Evolutionary conservation across 306 rosid genomes (phyloP), one percentile per base, ranked within the genome.

Genomic region (Potentilla sterilis): DNA sequence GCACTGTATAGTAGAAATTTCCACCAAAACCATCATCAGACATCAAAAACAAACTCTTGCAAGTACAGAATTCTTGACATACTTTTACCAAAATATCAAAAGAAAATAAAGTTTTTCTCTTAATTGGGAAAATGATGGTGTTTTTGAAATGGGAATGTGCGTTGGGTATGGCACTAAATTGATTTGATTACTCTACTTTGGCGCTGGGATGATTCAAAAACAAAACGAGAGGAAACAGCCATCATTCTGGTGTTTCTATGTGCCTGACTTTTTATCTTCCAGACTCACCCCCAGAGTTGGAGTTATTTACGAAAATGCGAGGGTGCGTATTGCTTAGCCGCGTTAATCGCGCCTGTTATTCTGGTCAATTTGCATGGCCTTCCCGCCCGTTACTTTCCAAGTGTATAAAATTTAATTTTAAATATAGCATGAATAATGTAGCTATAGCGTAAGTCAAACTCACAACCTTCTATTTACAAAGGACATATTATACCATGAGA

Each of bases 261-360:
- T 1, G 22, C 11, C 24, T 3, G 61, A 4, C 69, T 18, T 34
- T 22, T 61, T 2, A 2, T 3, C 28, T 21, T 57, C 4, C 2
- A 66, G 78, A 9, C 3, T 49, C 37, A 9, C 72, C 69, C 43
- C 35, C 9, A 28, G 3, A 40, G 2, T 69, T 78, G 22, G 7
- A 12, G 63, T 46, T 82, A 85, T 85, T 80, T 87, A 83, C 80
- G 59, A 54, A 13, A 68, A 46, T 2, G 59, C 28, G 40, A 18
- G 9, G 49, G 37, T 14, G 9, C 0, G 8, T 62, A 62, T 82
- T 80, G 67, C 83, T 82, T 81, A n/a, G 51, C 79, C 77, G 85
- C 92, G 90, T 84, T 67, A 79, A 90, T 79, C 49, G 66, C 80
- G 89, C 83, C 79, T 22, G 73, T 38, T 77, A 76, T 75, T 73